phyloP scores from a whole-genome alignment of 345 rosid species.

The Mangifera indica region DNA sequence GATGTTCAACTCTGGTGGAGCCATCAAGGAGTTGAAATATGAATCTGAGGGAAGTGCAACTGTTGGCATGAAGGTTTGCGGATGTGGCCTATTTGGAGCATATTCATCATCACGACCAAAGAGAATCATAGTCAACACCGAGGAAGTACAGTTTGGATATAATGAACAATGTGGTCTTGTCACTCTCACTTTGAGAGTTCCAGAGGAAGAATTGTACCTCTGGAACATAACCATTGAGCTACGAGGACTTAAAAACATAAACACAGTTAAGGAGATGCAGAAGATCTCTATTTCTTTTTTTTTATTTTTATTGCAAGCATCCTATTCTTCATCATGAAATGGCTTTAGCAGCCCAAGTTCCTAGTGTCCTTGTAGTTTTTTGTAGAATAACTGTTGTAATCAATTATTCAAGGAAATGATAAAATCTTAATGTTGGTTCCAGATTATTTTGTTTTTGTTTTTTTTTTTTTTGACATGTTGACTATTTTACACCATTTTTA shows the following conservation, averaged over 20 bases:
- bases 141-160: slow-evolving; percentile 39
- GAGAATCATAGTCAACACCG: slow-evolving; percentile 36
- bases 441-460: too few relatives aligned
- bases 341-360: background rate
- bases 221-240: slow-evolving; percentile 47
- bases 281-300: too few relatives aligned
- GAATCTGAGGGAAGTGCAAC: slow-evolving; percentile 20
- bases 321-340: background rate
- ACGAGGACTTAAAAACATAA: slow-evolving; percentile 7
- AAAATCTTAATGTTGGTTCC: background rate
- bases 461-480: background rate
- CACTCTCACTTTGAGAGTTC: slow-evolving; percentile 38
- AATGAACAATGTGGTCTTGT: slow-evolving; percentile 42
- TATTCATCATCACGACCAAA: slow-evolving; percentile 45
- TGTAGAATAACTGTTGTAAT: background rate
- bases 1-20: slow-evolving; percentile 71
- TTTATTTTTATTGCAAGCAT: too few relatives aligned
- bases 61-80: slow-evolving; percentile 37
- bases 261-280: background rate
- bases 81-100: slow-evolving; percentile 51
- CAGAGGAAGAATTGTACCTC: slow-evolving; percentile 45
- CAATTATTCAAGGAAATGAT: background rate
- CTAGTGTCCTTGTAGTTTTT: background rate
- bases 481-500: too few relatives aligned
- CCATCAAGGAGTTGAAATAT: slow-evolving; percentile 42